Evolutionary conservation across 2,329 filamentous ascomycete genomes (phyloP), one percentile per base, ranked within the genome.

Genomic region (Helotiales sp.): DNA sequence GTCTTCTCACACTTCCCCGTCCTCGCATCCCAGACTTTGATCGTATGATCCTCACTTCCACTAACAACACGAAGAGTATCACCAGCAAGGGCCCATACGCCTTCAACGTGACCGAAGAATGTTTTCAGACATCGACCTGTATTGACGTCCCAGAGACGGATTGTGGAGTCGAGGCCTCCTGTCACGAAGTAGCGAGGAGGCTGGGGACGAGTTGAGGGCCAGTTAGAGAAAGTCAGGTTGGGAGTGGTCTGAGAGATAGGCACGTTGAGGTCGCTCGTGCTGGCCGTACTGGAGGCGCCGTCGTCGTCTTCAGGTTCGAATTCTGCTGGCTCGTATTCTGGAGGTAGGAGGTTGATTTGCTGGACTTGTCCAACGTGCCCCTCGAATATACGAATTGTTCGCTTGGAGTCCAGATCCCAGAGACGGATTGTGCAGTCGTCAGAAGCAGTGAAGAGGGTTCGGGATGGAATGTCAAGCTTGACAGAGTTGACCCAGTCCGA

Each of bases 401-500:
- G 79, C 68, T 88, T 87, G 1, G 89, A 90, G 70, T 97, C 91
- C 33, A 99, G 79, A 68, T 98, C 93, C 93, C 93, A 97, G 1
- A 99, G 80, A 66, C 92, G 91, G 65, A 96, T 85, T 0, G 90
- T 95, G 70, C 91, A 88, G 72, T 99, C 95, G 70, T 99, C 95
- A 0, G 92, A 97, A 1, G 92, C 92, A 0, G 93, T 96, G 69
- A 98, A 89, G 3, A 98, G 81, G 0, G 93, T 97, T 13, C 91
- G 87, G 9, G 91, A 96, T 1, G 82, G 76, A 0, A 87, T 82
- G 72, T 99, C 92, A 34, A 99, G 84, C 64, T 89, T 88, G 30
- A 98, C 93, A n/a, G 90, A 88, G 74, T 99, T 99, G 67, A 99
- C 93, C 90, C 93, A 98, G 72, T 98, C 93, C 0, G 81, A 85